Percentiles rank a stretch among this genome's conserved stretches.
Evolutionary conservation across 2,329 filamentous ascomycete genomes (phyloP).

Genomic region (Ceratocystis colombiana): DNA sequence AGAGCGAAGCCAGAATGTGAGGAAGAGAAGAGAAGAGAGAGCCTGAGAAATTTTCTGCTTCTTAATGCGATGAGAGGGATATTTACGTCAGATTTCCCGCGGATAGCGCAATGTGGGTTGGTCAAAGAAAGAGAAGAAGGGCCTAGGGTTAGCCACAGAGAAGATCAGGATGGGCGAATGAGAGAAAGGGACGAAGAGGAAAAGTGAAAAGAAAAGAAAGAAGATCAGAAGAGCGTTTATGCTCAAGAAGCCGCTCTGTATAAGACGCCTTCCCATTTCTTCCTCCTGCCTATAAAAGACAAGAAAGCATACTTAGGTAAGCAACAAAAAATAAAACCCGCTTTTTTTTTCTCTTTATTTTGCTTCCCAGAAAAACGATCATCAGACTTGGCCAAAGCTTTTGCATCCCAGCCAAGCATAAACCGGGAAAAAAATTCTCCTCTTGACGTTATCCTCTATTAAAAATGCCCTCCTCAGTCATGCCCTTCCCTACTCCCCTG

Average conservation of each 20-base stretch:
- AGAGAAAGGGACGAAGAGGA: neutral
- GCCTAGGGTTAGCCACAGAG: neutral
- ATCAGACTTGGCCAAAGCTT: conserved; percentile 2
- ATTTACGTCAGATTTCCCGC: conserved; percentile 6
- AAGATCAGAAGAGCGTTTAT: neutral
- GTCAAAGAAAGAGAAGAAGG: neutral
- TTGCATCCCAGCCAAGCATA: neutral
- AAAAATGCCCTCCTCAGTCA: too few species aligned
- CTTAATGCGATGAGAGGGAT: neutral
- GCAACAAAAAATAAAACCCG: too few species aligned
- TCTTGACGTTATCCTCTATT: too few species aligned
- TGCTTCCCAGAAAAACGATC: neutral
- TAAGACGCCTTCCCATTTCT: too few species aligned
- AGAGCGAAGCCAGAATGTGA: neutral
- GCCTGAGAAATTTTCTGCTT: too few species aligned
- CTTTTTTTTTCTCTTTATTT: too few species aligned
- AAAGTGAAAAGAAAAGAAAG: neutral
- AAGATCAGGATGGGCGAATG: neutral
- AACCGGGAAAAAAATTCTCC: too few species aligned
- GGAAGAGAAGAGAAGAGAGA: neutral
- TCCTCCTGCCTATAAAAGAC: too few species aligned
- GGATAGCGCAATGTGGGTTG: conserved; percentile 7
- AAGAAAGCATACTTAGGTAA: too few species aligned
- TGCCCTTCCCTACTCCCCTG: too few species aligned
- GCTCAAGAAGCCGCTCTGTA: neutral